Percentiles rank a stretch among this genome's conserved stretches.
Evolutionary conservation across 2,329 filamentous ascomycete species (phyloP).

Genomic region (Penicillium paneum): DNA sequence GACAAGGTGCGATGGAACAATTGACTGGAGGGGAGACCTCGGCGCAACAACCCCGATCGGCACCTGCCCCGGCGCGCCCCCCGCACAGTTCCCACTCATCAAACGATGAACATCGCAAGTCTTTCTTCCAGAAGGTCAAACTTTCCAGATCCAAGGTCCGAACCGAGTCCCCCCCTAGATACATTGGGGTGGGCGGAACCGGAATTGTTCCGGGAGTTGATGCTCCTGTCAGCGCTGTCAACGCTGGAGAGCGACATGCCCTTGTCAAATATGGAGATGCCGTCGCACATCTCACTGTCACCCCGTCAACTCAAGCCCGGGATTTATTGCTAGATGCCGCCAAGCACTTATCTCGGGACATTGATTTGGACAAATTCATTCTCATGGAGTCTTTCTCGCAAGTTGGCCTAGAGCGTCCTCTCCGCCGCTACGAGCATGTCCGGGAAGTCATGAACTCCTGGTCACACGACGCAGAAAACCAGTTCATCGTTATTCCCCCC

Average conservation of each 20-base stretch:
- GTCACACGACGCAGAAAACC: constrained; percentile 77
- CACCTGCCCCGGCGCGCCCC: background rate
- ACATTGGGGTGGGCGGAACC: constrained; percentile 23
- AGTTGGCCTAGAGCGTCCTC: constrained; percentile 73
- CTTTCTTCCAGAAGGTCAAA: constrained; percentile 32
- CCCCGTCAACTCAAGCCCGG: constrained; percentile 67
- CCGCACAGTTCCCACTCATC: background rate
- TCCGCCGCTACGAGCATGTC: constrained; percentile 82
- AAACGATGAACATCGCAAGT: constrained; percentile 25
- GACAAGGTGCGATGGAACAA: constrained; percentile 35
- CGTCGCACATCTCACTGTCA: constrained; percentile 68
- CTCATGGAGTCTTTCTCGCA: constrained; percentile 72
- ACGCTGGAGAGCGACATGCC: constrained; percentile 72
- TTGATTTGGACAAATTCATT: constrained; percentile 65
- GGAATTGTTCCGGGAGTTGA: constrained; percentile 57
- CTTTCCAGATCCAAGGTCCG: constrained; percentile 19
- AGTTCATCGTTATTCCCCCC: constrained; percentile 63
- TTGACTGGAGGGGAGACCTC: constrained; percentile 29
- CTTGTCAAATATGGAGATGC: constrained; percentile 69
- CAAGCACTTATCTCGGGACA: constrained; percentile 59
- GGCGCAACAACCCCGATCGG: constrained; percentile 1
- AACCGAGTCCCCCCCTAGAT: constrained; percentile 17
- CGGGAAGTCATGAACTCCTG: constrained; percentile 90
- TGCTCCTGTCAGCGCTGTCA: constrained; percentile 75
- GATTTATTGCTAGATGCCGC: constrained; percentile 70